Conservation (phyloP, 139 green algal genomes). For the Asterochloris sp. region DNA sequence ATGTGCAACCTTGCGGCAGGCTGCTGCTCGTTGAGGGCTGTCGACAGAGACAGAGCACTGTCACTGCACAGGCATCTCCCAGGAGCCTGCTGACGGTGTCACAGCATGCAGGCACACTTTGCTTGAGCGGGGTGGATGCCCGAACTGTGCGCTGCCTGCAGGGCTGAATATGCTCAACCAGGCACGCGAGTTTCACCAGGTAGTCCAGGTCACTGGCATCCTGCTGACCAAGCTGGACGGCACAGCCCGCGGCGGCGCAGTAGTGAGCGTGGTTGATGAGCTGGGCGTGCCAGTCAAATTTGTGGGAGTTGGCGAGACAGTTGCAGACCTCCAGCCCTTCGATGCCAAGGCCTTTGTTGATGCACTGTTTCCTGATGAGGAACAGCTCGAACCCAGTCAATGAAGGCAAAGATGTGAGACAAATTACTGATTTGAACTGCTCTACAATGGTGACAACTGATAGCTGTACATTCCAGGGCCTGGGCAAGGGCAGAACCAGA, state of each 20-base stretch:
- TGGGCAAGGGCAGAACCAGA: background rate
- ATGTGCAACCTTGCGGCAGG: too few relatives aligned
- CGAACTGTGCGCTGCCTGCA: constrained; percentile 7
- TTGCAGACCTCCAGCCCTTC: constrained; percentile 96
- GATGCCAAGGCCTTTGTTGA: constrained; percentile 86
- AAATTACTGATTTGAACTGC: background rate
- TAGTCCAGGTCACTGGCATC: constrained; percentile 81
- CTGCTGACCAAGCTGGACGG: constrained; percentile 99
- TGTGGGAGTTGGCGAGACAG: constrained; percentile 91
- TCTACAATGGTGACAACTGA: background rate
- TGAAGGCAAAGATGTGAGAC: background rate
- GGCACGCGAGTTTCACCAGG: constrained; percentile 88
- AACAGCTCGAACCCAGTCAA: background rate
- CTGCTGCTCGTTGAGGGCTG: too few relatives aligned
- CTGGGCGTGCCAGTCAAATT: constrained; percentile 95
- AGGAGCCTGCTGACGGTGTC: too few relatives aligned
- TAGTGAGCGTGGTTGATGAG: constrained; percentile 89
- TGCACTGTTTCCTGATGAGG: constrained; percentile 70
- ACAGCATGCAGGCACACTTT: too few relatives aligned
- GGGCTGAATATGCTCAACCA: constrained; percentile 96
- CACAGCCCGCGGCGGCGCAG: constrained; percentile 78
- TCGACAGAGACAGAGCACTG: too few relatives aligned
- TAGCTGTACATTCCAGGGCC: background rate
- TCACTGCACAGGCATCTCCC: too few relatives aligned
- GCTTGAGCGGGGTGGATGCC: background rate